Evolutionary conservation across 1,139 yeast species (phyloP), one percentile per base, ranked within the genome.

Genomic region (Saccharomyces hybrid): DNA sequence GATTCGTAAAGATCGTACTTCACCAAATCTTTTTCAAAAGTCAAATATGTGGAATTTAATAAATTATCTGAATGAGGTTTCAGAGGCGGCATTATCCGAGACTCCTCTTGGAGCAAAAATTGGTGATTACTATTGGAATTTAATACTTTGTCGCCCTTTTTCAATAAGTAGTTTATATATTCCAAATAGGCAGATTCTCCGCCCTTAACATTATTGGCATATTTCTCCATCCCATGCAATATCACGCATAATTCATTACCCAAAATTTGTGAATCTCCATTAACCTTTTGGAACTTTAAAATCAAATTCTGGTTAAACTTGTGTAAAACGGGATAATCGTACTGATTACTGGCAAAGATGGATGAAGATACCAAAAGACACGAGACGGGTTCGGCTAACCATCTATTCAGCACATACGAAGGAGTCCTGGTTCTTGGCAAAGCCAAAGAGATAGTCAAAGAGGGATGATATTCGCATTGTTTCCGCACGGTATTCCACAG

Each of bases 1-100:
- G 73, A 68, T 50, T 78, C 83, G 65, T 90, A 90, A 58, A 77
- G 78, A 5, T 76, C 74, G 65, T 90, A 90, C 68, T 90, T 90
- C 52, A 75, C 74, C 0, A 68, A 63, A 68, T 90, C 97, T 49
- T 76, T 73, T 65, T 88, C 96, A 67, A 90, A 89, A 3, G 78
- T 77, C 29, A 77, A 77, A 64, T 90, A 90, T 0, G 87, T 80
- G 25, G 75, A 73, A 55, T 81, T 74, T 25, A 81, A 79, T 53
- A 90, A 72, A 57, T 84, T 73, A 49, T 78, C 77, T 4, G 75
- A 68, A 51, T 85, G 75, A 0, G 97, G 97, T 65, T 87, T 87
- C 46, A 90, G 71, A 0, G 97, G 97, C 0, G 76, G 72, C 60
- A 73, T 62, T 31, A 69, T 54, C 42, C 64, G 59, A 2, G 70